Evolutionary conservation across 495 filamentous ascomycete species (phyloP), one percentile per base, ranked within the genome.

Genomic region (Podospora didyma): DNA sequence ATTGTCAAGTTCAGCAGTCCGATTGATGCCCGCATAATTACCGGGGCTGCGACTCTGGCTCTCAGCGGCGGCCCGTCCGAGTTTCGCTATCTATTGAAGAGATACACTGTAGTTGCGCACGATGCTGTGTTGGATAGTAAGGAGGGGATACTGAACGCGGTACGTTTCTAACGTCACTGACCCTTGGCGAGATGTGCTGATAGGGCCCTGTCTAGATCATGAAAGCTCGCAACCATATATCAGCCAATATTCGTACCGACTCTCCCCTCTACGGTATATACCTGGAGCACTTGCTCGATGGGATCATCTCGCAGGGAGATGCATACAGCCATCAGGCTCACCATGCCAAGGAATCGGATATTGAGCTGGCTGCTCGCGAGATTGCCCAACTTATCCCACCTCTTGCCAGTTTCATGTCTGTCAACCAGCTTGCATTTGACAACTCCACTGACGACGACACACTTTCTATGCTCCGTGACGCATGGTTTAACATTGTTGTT

Each of bases 401-500:
- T 16, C 73, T 97, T 46, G 89, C 94, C 19, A 68, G 89, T 11
- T 76, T 94, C 28, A 85, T 91, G 64, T 85, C 87, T 22, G 73
- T 69, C 37, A 75, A 83, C 57, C 77, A 79, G 20, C 61, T 76
- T 5, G 60, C 70, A 16, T 62, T 73, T 7, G 73, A 75, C 45
- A 65, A 64, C 23, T 46, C 69, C 0, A 62, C 67, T 17, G 82
- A 87, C 59, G 84, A 89, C 37, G 81, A 89, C 41, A 79, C 81
- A 20, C 73, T 82, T 50, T 79, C 83, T 19, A 74, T 96, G 46
- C 83, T 94, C 59, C 86, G 92, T 35, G 90, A 97, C 76, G 89
- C 89, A 14, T 98, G 94, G 94, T 96, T 96, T 70, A 98, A 98
- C 67, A 88, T 97, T 50, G 88, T 89, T 26, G 86, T 97, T 7